phyloP scores from a whole-genome alignment of 805 yeast species.

The Cyberlindnera bimundalis region DNA sequence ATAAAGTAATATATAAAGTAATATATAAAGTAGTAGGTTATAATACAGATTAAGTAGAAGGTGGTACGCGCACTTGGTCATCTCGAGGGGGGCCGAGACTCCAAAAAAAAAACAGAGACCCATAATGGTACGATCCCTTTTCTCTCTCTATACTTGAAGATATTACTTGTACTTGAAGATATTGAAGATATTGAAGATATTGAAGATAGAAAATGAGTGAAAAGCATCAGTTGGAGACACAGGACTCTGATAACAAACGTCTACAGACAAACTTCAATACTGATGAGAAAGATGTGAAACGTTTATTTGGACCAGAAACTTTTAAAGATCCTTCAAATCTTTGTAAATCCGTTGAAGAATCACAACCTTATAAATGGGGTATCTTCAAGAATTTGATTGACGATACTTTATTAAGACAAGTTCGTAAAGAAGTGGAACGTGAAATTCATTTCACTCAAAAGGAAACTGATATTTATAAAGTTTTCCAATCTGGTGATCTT shows the following conservation, averaged over 20 bases:
- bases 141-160: too few species aligned
- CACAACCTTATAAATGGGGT: conserved; percentile 90
- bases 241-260: conserved; percentile 6
- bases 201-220: background rate
- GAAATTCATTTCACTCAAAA: conserved; percentile 90
- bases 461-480: conserved; percentile 96
- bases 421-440: conserved; percentile 76
- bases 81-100: too few species aligned
- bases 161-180: too few species aligned
- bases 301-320: conserved; percentile 43
- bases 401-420: conserved; percentile 72
- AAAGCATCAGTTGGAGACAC: background rate
- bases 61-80: too few species aligned
- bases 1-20: too few species aligned
- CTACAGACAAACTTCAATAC: conserved; percentile 14
- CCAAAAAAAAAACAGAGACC: background rate
- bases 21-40: too few species aligned
- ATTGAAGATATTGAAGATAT: too few species aligned
- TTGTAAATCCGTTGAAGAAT: conserved; percentile 41
- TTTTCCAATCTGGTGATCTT: conserved; percentile 83
- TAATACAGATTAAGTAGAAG: too few species aligned
- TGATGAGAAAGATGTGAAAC: conserved; percentile 32
- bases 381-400: conserved; percentile 69
- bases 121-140: background rate
- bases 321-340: conserved; percentile 31